Conservation (phyloP, 2,329 filamentous ascomycete genomes). For the Sclerotinia borealis region DNA sequence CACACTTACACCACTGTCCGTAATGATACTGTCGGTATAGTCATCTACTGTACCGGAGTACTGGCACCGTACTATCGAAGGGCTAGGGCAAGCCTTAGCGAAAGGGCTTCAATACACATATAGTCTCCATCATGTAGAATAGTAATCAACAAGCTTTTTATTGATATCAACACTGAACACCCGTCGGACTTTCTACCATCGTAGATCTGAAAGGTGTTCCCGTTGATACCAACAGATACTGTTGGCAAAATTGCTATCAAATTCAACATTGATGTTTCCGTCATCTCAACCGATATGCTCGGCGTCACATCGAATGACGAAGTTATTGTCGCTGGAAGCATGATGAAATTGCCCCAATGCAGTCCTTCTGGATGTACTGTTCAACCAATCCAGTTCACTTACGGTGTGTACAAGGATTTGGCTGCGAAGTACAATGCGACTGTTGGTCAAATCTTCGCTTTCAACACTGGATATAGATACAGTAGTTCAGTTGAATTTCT, state of each 20-base stretch:
- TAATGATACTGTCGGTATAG: not conserved
- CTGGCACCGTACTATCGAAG: no score
- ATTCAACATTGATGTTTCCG: not conserved
- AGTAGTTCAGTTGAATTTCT: not conserved
- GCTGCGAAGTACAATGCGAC: not conserved
- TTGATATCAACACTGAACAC: no score
- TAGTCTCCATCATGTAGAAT: no score
- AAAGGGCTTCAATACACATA: no score
- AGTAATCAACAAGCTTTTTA: no score
- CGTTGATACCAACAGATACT: no score
- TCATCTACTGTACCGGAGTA: no score
- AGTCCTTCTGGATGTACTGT: not conserved
- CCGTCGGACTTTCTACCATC: no score
- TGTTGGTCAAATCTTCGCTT: not conserved
- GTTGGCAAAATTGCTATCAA: not conserved
- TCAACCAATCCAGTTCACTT: not conserved
- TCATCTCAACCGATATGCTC: not conserved
- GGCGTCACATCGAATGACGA: not conserved
- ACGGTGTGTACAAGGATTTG: not conserved
- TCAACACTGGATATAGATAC: not conserved
- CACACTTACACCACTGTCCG: not conserved
- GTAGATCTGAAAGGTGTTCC: no score
- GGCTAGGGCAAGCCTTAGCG: no score
- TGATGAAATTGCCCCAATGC: not conserved
- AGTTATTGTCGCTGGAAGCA: not conserved